Percentiles rank a stretch among this genome's conserved stretches.
Evolutionary conservation across 2,329 filamentous ascomycete genomes (phyloP).

Genomic region (Fusarium phyllophilum): DNA sequence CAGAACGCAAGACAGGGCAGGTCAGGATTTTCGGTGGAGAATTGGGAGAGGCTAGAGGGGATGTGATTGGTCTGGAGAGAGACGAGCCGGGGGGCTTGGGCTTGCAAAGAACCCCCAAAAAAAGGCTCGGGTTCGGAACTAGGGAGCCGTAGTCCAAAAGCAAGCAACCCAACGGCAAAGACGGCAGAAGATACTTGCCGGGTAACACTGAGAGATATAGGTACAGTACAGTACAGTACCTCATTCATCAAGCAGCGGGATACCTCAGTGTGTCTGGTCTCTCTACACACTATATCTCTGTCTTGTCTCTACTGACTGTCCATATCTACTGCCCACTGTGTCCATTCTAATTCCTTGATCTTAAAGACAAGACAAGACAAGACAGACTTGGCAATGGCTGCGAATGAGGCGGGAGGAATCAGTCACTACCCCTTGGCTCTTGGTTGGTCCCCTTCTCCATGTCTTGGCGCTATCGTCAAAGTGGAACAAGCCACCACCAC

Average conservation of each 20-base stretch:
- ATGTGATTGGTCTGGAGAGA: conserved; percentile 15
- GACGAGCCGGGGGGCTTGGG: conserved; percentile 6
- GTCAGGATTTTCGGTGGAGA: conserved; percentile 38
- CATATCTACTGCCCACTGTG: background rate
- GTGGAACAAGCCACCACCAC: background rate
- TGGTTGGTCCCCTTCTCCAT: conserved; percentile 29
- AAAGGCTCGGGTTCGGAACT: conserved; percentile 38
- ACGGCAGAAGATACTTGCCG: conserved; percentile 31
- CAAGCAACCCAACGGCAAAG: conserved; percentile 38
- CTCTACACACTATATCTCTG: background rate
- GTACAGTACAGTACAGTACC: background rate
- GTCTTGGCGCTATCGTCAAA: conserved; percentile 19
- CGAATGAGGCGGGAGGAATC: conserved; percentile 34
- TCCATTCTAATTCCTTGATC: background rate
- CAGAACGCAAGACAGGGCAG: conserved; percentile 18
- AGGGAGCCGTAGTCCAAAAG: conserved; percentile 39
- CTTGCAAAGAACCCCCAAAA: conserved; percentile 2
- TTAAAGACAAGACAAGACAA: background rate
- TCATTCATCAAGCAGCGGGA: background rate
- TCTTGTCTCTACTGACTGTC: background rate
- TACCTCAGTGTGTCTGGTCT: background rate
- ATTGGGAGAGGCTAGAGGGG: background rate
- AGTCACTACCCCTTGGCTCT: conserved; percentile 30
- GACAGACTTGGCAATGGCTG: conserved; percentile 22
- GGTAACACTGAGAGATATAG: background rate